Evolutionary conservation across 2,329 filamentous ascomycete species (phyloP).

Genomic region (Aureobasidium leucospermi): DNA sequence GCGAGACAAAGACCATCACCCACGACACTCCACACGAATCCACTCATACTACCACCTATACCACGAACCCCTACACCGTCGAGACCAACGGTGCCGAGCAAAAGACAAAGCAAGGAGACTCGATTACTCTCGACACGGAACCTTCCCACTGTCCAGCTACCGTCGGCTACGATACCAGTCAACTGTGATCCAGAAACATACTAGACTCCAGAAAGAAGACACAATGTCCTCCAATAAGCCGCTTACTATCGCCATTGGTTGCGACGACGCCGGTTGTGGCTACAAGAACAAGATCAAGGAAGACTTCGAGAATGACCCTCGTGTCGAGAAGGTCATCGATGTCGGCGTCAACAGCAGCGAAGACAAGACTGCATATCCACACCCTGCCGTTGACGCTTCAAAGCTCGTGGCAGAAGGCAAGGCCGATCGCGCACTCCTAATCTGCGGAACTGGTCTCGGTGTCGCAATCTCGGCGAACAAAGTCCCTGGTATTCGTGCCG

Average conservation of each 20-base stretch:
- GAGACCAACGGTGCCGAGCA: constrained; percentile 26
- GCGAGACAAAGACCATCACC: constrained; percentile 30
- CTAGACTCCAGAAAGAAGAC: neutral
- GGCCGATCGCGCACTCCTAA: constrained; percentile 69
- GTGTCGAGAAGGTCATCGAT: constrained; percentile 62
- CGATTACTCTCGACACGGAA: constrained; percentile 12
- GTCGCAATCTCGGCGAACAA: constrained; percentile 89
- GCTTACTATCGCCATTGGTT: constrained; percentile 56
- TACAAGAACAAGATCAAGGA: constrained; percentile 75
- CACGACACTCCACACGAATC: constrained; percentile 28
- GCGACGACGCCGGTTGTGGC: constrained; percentile 64
- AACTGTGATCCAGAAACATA: constrained; percentile 17
- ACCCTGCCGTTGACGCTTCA: constrained; percentile 67
- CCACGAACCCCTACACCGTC: constrained; percentile 30
- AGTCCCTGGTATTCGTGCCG: constrained; percentile 74
- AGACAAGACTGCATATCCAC: constrained; percentile 78
- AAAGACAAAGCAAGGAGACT: constrained; percentile 19
- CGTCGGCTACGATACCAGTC: constrained; percentile 26
- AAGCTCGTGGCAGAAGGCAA: constrained; percentile 54
- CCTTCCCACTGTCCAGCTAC: constrained; percentile 19
- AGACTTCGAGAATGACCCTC: constrained; percentile 59
- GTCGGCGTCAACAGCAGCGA: constrained; percentile 59
- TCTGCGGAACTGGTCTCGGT: constrained; percentile 81
- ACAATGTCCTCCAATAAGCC: constrained; percentile 24
- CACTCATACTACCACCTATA: constrained; percentile 26